These are phyloP conservation scores for Ballota nigra DNA, from an alignment of 257 asterid genomes.

Conservation along the genomic window DNA sequence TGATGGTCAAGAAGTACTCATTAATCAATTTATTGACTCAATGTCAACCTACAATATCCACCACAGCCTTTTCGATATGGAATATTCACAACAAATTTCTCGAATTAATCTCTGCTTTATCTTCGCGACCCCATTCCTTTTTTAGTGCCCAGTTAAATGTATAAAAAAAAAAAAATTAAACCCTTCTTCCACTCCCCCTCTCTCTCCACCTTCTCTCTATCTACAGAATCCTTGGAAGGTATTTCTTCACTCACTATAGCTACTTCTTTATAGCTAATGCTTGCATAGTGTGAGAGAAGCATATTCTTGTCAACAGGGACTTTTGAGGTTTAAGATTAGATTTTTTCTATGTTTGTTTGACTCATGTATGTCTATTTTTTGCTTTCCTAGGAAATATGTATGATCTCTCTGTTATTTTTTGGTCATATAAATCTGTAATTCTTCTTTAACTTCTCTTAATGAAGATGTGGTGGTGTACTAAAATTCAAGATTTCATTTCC, in stretches of 20 bases:
- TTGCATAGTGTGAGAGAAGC: conserved; percentile 4
- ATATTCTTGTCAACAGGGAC: background rate
- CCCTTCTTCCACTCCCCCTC: background rate
- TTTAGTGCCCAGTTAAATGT: conserved; percentile 14
- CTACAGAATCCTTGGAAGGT: conserved; percentile 15
- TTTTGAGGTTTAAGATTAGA: background rate
- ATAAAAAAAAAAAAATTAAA: conserved; percentile 13
- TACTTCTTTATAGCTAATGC: conserved; percentile 4
- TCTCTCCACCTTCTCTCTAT: conserved; percentile 2
- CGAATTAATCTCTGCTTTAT: conserved; percentile 18
- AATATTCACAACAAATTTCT: conserved; percentile 14
- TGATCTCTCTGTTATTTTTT: background rate
- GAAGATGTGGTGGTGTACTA: background rate
- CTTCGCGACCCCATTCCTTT: background rate
- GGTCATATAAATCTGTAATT: background rate
- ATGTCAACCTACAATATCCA: background rate
- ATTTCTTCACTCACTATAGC: background rate
- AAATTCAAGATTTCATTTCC: conserved; percentile 19
- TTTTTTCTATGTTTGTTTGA: background rate
- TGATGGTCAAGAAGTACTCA: no score
- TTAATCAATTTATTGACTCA: background rate
- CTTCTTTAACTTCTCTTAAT: background rate
- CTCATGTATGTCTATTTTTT: background rate
- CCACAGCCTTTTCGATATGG: conserved; percentile 23
- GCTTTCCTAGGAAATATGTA: background rate